These are phyloP conservation scores for Hypoxylon sp. DNA, from an alignment of 2,329 filamentous ascomycete genomes.

Conservation along the genomic window DNA sequence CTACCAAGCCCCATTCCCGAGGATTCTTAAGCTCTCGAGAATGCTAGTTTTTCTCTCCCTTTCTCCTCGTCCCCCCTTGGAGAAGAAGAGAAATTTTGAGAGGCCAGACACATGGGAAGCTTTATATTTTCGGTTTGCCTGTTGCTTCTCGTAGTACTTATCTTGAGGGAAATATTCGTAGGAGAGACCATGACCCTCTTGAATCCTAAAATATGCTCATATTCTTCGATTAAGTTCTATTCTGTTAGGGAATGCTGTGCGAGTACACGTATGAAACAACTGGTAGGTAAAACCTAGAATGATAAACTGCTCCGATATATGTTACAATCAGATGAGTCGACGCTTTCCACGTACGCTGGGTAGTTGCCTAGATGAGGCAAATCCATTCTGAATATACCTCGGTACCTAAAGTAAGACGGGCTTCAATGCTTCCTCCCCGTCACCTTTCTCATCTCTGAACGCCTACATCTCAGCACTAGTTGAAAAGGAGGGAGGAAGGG, in stretches of 20 bases:
- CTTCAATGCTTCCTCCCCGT: neutral
- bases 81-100: neutral
- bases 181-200: neutral
- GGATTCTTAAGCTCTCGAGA: slow-evolving; percentile 14
- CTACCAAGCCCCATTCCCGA: neutral
- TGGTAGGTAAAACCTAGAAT: too few relatives aligned
- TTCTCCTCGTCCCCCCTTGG: too few relatives aligned
- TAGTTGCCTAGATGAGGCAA: neutral
- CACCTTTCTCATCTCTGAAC: neutral
- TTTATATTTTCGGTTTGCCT: neutral
- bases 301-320: too few relatives aligned
- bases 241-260: too few relatives aligned
- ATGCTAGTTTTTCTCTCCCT: neutral
- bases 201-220: neutral
- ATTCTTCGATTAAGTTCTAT: slow-evolving; percentile 3
- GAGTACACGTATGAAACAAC: too few relatives aligned
- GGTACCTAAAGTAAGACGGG: neutral
- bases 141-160: neutral
- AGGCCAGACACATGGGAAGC: neutral
- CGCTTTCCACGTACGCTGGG: too few relatives aligned
- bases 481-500: neutral
- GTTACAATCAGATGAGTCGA: too few relatives aligned
- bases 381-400: neutral
- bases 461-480: slow-evolving; percentile 3
- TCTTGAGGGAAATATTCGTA: neutral